A percentile compares a stretch with the other conserved stretches of the same genome.
Conservation (phyloP, 169 alveolate genomes). For the Cryptosporidium canis region DNA sequence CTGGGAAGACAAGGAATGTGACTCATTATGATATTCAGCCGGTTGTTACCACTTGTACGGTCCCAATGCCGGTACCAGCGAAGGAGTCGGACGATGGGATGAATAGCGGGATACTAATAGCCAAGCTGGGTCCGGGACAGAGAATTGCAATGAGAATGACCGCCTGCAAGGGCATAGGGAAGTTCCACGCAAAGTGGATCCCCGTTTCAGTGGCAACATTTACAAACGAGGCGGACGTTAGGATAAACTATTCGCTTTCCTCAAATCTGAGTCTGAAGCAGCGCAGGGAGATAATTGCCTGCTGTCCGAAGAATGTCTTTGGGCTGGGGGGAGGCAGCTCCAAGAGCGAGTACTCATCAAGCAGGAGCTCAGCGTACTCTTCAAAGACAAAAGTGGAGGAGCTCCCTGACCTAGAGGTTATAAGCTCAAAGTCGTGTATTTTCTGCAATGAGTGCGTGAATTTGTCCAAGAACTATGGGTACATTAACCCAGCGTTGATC, state of each 20-base stretch:
- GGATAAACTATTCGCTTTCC: conserved; percentile 82
- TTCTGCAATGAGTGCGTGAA: conserved; percentile 89
- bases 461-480: conserved; percentile 52
- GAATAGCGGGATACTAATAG: conserved; percentile 90
- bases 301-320: conserved; percentile 91
- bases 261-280: conserved; percentile 78
- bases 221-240: conserved; percentile 83
- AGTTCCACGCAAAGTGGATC: conserved; percentile 97
- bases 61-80: conserved; percentile 74
- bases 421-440: conserved; percentile 81
- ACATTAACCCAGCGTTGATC: conserved; percentile 64
- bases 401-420: conserved; percentile 67
- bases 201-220: conserved; percentile 92
- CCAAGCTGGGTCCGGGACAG: conserved; percentile 91
- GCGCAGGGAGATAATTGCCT: conserved; percentile 84
- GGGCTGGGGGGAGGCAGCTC: conserved; percentile 77
- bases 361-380: conserved; percentile 53
- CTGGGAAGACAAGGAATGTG: conserved; percentile 88
- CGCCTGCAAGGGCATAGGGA: conserved; percentile 96
- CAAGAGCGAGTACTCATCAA: conserved; percentile 61
- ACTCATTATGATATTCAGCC: conserved; percentile 84
- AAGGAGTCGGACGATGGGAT: conserved; percentile 74
- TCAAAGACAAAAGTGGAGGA: conserved; percentile 63
- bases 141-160: conserved; percentile 90
- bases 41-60: conserved; percentile 76